Evolutionary conservation across 2,329 filamentous ascomycete species (phyloP), one percentile per base, ranked within the genome.

Genomic region (Amesomyces nigricolor): DNA sequence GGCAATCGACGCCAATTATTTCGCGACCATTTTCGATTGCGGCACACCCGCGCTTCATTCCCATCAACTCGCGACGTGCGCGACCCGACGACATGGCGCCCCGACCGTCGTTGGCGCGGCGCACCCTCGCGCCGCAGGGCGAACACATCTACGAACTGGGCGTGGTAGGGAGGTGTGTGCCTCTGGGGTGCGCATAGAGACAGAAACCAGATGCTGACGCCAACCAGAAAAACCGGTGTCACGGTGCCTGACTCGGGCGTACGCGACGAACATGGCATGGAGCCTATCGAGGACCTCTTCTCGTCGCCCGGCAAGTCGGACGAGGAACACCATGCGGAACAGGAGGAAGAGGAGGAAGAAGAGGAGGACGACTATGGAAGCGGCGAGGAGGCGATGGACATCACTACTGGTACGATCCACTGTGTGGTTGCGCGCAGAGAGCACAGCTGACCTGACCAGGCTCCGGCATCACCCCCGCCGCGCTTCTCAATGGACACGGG

Each of bases 211-310:
- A 26, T 43, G 32, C 54, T 56, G 47, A 49, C 40, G 51, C 19
- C 35, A 26, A 68, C 47, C 62, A 96, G 92, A 64, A 95, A 95
- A 79, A 99, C 94, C 0, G 94, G 94, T 44, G 81, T 95, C 26
- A 87, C 84, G 1, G 72, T 97, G 32, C 82, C 84, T 65, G 89
- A 96, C 66, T 83, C 78, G 53, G 89, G 89, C 51, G 77, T 85
- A 58, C 87, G 90, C 73, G 92, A 97, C 72, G 91, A 95, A 69
- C 78, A 96, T 78, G 94, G 92, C 70, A 85, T 99, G 76, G 90
- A 96, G 69, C 87, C 89, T 37, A 80, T 96, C 56, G 88, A 92
- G 37, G 83, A 83, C 62, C 83, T 97, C 62, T 96, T 96, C 71
- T 96, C 91, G 8, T 96, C 91, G 17, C 91, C 91, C 65, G 56